A percentile compares a stretch with the other conserved stretches of the same genome.
These are phyloP conservation scores for Thymus quinquecostatus DNA, from an alignment of 257 asterid species.

Conservation along the genomic window DNA sequence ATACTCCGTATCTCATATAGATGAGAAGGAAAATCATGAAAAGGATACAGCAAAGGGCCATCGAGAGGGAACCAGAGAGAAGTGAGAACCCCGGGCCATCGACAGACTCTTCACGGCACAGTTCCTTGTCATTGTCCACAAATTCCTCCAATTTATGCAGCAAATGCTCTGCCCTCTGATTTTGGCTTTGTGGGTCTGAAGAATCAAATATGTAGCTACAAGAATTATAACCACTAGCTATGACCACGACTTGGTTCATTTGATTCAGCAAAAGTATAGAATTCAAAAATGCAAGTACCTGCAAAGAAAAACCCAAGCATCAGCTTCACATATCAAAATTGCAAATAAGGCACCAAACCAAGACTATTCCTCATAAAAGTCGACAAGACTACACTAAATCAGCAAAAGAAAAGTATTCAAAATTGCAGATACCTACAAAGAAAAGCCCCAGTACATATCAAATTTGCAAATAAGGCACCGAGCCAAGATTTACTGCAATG, in stretches of 20 bases:
- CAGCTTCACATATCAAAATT: neutral
- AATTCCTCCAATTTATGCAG: slow-evolving; percentile 73
- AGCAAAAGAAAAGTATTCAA: slow-evolving; percentile 65
- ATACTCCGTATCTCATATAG: neutral
- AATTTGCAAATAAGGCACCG: slow-evolving; percentile 17
- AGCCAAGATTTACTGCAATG: neutral
- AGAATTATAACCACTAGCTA: slow-evolving; percentile 73
- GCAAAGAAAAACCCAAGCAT: slow-evolving; percentile 16
- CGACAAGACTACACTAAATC: slow-evolving; percentile 20
- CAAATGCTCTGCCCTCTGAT: slow-evolving; percentile 66
- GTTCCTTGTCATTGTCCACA: slow-evolving; percentile 67
- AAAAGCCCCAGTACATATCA: slow-evolving; percentile 1
- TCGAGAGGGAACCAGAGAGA: slow-evolving; percentile 90
- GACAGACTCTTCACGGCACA: slow-evolving; percentile 59
- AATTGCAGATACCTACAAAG: slow-evolving; percentile 64
- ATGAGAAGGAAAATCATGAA: neutral
- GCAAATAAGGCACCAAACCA: neutral
- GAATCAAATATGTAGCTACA: slow-evolving; percentile 79
- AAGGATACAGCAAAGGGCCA: slow-evolving; percentile 98
- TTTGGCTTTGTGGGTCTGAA: slow-evolving; percentile 50
- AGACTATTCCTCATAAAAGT: neutral
- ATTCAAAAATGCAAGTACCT: slow-evolving; percentile 87
- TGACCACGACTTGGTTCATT: slow-evolving; percentile 83
- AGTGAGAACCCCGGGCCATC: slow-evolving; percentile 73
- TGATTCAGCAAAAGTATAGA: slow-evolving; percentile 73